Evolutionary conservation across 257 asterid genomes (phyloP), one percentile per base, ranked within the genome.

Genomic region (Nicotiana noctiflora): DNA sequence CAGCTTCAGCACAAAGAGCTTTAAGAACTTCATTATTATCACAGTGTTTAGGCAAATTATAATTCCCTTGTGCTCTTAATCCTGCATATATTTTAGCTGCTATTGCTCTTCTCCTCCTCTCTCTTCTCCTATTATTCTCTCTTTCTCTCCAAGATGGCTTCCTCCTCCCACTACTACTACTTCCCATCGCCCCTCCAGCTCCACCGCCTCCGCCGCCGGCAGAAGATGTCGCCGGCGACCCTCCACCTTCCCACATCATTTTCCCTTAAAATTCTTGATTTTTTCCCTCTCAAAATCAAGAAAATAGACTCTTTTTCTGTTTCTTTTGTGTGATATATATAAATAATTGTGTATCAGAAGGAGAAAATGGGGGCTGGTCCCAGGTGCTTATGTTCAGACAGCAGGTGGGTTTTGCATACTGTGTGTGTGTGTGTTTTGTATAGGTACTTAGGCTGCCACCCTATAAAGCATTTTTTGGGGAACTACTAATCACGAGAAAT

Each of bases 141-240:
- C 99, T 90, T 85, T 96, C 99, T 74, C 97, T 89, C 95, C 95
- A 91, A 1, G 98, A 94, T 0, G 99, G 99, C 88, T 91, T 94
- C 91, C 98, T 86, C 97, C 98, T 31, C 84, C 95, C 99, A 13
- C 83, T 86, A 5, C 88, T 85, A 1, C 86, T 64, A 0, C 83
- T 63, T 4, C 85, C 84, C 2, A 77, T 84, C 0, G 76, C 84
- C 0, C 31, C 79, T 15, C 65, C 77, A 0, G 62, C 81, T 0
- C 44, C 84, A 0, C 78, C 78, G 4, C 77, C 91, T 0, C 80
- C 88, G 3, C 74, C 90, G 10, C 82, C 17, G 92, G 84, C 77
- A 17, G 66, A 60, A 3, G 93, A 91, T 1, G 92, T 87, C 2
- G 87, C 93, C 6, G 92, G 79, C n/a, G 97, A 91, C 75, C 91